Base-by-base conservation (phyloP, 2,329 filamentous ascomycete species). In the Onygenales sp. region DNA sequence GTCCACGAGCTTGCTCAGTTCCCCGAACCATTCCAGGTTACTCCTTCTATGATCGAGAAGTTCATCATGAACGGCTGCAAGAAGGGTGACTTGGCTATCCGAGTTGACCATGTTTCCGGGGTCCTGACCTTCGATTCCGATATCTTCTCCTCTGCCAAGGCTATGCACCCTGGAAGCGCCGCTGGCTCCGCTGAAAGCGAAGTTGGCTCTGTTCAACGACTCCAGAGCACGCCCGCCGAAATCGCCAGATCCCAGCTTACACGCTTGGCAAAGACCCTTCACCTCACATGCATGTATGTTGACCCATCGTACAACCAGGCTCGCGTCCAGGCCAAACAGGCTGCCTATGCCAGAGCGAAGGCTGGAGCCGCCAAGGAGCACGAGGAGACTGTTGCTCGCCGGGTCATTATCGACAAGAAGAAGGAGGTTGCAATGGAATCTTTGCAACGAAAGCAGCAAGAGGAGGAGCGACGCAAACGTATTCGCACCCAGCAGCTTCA, bases 1-100 rank as follows among this genome's bases (percentile, higher is more conserved):
- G 92, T 98, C 46, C 86, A 95, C 70, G 85, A 88, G 65, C 86
- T 98, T 52, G 93, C 93, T 58, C 82, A 93, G 67, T 98, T 98
- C 80, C 93, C 93, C 8, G 91, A 95, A 69, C 89, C 93, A 42
- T 97, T 94, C 81, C 87, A 96, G 74, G 90, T 97, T 61, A 87
- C 82, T 58, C 85, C 87, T 52, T 84, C 86, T 60, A 95, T 88
- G 57, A 94, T 98, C 61, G 93, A 98, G 79, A 98, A 97, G 77
- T 98, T 98, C 79, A 97, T 98, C 79, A 98, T 98, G 93, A 98
- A 98, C 73, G 93, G 93, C 59, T 97, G 95, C 82, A 98, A 98
- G 84, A 98, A 98, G 82, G 93, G 93, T 54, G 93, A 98, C 64
- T 81, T 98, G 45, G 87, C 93, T 52, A 94, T 98, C 63, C 90